Evolutionary conservation across 306 rosid species (phyloP), one percentile per base, ranked within the genome.

Genomic region (Citrullus mucosospermus): DNA sequence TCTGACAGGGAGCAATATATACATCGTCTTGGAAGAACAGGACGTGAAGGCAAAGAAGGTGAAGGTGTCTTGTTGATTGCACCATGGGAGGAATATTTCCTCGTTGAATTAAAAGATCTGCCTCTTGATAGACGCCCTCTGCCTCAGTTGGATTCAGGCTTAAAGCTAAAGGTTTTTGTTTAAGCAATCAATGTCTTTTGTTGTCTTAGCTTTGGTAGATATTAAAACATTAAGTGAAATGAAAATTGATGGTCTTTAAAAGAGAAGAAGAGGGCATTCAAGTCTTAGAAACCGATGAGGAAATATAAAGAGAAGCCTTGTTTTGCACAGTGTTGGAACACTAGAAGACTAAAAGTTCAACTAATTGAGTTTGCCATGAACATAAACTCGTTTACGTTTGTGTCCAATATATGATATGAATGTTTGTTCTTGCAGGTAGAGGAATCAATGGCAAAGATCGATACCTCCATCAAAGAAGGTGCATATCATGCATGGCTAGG

Each of bases 401-500:
- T 22, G 44, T 3, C 2, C 20, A 5, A 16, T 70, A 46, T 5
- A 15, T 73, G 61, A 73, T 73, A 14, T 39, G 61, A 58, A 20
- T 46, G n/a, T 74, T 39, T 79, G 44, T 63, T 75, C 80, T 75
- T 82, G 81, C 87, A 94, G 98, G 81, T 95, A 62, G 97, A 89
- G 73, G 84, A 86, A 12, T 89, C 93, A 10, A 87, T 95, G 87
- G 86, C 87, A 54, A 95, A 87, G 88, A 85, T 95, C 34, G 97
- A 89, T 78, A 82, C 63, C 67, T 89, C 90, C 74, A 82, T 87
- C 60, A 95, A 95, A 85, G 98, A 89, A 83, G 94, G 88, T 43
- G 98, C 99, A 20, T 95, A 89, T 85, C 99, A 95, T 82, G 88
- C 93, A 6, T 95, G 97, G 97, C 99, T 92, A 32, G 93, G 96